phyloP scores from a whole-genome alignment of 2,329 filamentous ascomycete genomes.

The Pestalotiopsis sp. region DNA sequence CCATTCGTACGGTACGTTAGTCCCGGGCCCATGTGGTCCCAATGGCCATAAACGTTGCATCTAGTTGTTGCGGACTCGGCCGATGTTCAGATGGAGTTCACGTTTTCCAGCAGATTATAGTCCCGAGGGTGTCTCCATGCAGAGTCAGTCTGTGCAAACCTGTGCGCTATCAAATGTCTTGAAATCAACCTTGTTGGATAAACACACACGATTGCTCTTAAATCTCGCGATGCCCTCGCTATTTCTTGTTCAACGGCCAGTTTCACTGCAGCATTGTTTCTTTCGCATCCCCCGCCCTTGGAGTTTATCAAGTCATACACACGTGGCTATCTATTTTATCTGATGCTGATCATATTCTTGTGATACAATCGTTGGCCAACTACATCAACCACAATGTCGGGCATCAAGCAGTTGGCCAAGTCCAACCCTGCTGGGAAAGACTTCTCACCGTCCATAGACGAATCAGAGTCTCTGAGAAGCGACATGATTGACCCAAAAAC shows the following conservation, averaged over 20 bases:
- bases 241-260: not conserved
- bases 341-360: not conserved
- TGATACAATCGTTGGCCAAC: not conserved
- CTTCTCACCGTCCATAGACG: not conserved
- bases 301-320: not conserved
- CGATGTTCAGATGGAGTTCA: not conserved
- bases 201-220: not conserved
- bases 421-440: not conserved
- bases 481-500: conserved; percentile 32
- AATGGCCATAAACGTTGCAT: not conserved
- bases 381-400: not conserved
- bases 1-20: not conserved
- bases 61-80: not conserved
- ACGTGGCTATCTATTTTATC: not conserved
- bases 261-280: not conserved
- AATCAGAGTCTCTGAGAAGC: not conserved
- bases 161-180: not conserved
- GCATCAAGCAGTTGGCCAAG: not conserved
- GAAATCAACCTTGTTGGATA: not conserved
- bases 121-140: not conserved
- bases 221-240: not conserved
- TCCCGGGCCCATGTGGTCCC: not conserved
- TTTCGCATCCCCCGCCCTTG: not conserved
- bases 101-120: not conserved
- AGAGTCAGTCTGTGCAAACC: not conserved